These are phyloP conservation scores for Fusarium torulosum DNA, from an alignment of 2,329 filamentous ascomycete genomes.

Conservation along the genomic window DNA sequence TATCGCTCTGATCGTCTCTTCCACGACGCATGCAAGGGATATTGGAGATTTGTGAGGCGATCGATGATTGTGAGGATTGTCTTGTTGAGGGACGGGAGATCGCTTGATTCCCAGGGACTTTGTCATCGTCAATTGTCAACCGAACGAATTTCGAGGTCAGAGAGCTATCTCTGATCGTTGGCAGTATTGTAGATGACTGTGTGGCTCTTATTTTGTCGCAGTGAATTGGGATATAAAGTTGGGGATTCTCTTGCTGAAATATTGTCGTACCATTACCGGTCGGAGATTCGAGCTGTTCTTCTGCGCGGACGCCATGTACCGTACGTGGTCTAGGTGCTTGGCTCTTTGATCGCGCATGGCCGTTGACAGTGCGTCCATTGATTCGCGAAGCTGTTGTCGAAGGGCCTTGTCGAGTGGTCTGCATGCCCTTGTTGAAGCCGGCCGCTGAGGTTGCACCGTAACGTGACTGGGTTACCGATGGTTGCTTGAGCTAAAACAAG, in stretches of 20 bases:
- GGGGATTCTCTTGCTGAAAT: constrained; percentile 26
- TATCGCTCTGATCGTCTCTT: constrained; percentile 41
- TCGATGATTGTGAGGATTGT: constrained; percentile 44
- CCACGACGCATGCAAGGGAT: constrained; percentile 48
- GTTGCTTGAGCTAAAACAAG: constrained; percentile 52
- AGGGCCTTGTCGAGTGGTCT: constrained; percentile 63
- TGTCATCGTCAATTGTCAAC: constrained; percentile 56
- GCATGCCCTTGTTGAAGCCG: constrained; percentile 69
- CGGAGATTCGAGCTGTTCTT: constrained; percentile 55
- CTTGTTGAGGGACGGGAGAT: constrained; percentile 51
- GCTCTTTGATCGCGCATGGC: constrained; percentile 59
- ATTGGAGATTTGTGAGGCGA: constrained; percentile 43
- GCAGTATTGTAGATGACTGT: constrained; percentile 47
- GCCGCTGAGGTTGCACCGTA: constrained; percentile 56
- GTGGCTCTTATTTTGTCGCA: constrained; percentile 46
- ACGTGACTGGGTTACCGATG: constrained; percentile 52
- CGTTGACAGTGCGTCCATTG: constrained; percentile 58
- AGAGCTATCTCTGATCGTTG: constrained; percentile 60
- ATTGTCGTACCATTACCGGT: constrained; percentile 54
- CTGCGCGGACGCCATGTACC: constrained; percentile 57
- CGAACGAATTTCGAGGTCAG: constrained; percentile 54
- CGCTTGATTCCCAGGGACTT: constrained; percentile 61
- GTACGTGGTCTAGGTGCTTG: constrained; percentile 55
- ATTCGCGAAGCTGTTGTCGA: constrained; percentile 65
- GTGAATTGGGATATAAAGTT: constrained; percentile 35